A percentile compares a stretch with the other conserved stretches of the same genome.
Evolutionary conservation across 495 filamentous ascomycete genomes (phyloP).

Genomic region (Lasiosphaeriaceae sp.): DNA sequence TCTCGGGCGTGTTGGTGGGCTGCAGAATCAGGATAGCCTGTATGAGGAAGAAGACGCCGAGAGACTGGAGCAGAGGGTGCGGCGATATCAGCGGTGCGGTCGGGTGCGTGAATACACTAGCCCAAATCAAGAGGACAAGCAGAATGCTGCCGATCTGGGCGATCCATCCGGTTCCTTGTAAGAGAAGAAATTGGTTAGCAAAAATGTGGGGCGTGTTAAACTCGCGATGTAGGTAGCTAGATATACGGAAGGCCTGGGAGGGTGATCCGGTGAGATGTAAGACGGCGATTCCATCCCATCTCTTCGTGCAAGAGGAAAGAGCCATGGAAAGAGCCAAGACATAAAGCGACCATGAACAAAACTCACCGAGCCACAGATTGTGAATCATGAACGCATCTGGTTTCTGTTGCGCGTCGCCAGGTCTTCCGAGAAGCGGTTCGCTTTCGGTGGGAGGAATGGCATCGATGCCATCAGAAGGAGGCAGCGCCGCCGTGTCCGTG

Average conservation of each 20-base stretch:
- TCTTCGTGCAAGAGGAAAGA: not conserved
- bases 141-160: slow-evolving; percentile 42
- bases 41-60: slow-evolving; percentile 66
- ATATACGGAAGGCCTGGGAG: too few relatives aligned
- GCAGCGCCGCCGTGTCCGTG: not conserved
- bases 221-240: too few relatives aligned
- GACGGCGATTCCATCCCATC: too few relatives aligned
- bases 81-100: slow-evolving; percentile 71
- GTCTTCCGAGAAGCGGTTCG: slow-evolving; percentile 72
- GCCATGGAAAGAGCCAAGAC: too few relatives aligned
- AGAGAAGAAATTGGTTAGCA: not conserved
- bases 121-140: slow-evolving; percentile 71
- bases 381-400: slow-evolving; percentile 56
- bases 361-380: slow-evolving; percentile 75
- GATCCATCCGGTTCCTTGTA: slow-evolving; percentile 41
- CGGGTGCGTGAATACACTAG: slow-evolving; percentile 60
- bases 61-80: slow-evolving; percentile 81
- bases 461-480: not conserved
- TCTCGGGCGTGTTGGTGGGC: slow-evolving; percentile 69
- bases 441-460: slow-evolving; percentile 43
- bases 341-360: too few relatives aligned
- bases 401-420: slow-evolving; percentile 69
- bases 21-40: slow-evolving; percentile 84
- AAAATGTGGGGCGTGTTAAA: too few relatives aligned
- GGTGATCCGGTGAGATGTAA: too few relatives aligned